These are phyloP conservation scores for Dichomitus squalens DNA, from an alignment of 1,284 basidiomycete genomes.

Conservation along the genomic window DNA sequence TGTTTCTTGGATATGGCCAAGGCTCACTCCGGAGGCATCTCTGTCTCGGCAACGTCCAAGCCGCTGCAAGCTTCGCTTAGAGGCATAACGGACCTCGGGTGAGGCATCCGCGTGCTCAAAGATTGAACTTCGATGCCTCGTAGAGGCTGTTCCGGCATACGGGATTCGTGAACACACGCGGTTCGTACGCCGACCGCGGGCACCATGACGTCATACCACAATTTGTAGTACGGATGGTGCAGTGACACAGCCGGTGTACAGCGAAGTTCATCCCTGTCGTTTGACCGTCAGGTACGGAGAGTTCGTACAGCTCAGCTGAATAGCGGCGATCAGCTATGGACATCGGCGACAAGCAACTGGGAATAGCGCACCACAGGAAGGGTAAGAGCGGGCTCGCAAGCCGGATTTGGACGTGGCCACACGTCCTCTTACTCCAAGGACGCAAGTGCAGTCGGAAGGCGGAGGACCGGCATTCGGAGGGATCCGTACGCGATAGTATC, in stretches of 20 bases:
- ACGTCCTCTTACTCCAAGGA: background rate
- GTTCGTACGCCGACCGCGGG: background rate
- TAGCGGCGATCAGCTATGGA: background rate
- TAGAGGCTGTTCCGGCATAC: background rate
- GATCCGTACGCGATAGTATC: too few relatives aligned
- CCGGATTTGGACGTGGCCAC: background rate
- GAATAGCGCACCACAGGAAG: background rate
- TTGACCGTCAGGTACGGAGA: background rate
- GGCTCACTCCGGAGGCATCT: too few relatives aligned
- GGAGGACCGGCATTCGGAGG: too few relatives aligned
- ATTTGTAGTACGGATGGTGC: background rate
- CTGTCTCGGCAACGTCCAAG: too few relatives aligned
- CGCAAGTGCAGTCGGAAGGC: too few relatives aligned
- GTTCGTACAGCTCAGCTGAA: background rate
- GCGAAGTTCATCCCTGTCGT: background rate
- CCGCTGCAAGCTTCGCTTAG: too few relatives aligned
- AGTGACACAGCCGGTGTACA: background rate
- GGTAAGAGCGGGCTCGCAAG: background rate
- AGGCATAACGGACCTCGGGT: too few relatives aligned
- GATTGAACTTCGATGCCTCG: too few relatives aligned
- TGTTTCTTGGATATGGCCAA: too few relatives aligned
- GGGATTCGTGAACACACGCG: background rate
- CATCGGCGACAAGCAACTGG: background rate
- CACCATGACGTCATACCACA: background rate
- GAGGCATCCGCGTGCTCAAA: too few relatives aligned